Evolutionary conservation across 192 early-diverging fungal species (phyloP).

Genomic region (Entrophospora sp.): DNA sequence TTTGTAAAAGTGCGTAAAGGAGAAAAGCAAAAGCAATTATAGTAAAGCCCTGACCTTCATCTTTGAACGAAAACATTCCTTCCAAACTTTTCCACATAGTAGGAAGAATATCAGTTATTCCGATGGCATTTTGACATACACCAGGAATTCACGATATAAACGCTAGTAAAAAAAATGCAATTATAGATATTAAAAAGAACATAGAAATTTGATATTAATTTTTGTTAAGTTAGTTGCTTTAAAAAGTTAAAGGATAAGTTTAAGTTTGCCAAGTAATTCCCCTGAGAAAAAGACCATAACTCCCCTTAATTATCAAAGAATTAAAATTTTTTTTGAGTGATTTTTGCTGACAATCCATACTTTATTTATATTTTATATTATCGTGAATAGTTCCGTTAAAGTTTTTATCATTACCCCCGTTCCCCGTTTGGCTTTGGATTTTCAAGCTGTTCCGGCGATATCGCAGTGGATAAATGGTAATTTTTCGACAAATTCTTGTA

Average conservation of each 20-base stretch:
- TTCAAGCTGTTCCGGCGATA: not conserved
- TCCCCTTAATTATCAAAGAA: not conserved
- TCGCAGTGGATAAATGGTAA: not conserved
- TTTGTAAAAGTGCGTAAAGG: not conserved
- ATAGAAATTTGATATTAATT: no score
- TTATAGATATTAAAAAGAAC: no score
- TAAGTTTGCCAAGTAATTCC: not conserved
- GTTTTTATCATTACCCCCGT: slow-evolving; percentile 3
- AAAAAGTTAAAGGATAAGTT: not conserved
- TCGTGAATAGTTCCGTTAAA: not conserved
- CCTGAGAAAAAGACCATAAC: not conserved
- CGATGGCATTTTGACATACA: no score
- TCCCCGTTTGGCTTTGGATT: not conserved
- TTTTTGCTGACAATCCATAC: not conserved
- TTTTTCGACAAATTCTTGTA: slow-evolving; percentile 3
- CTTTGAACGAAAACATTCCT: no score
- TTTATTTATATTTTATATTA: not conserved
- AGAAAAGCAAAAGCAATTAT: slow-evolving; percentile 2
- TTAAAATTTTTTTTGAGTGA: not conserved
- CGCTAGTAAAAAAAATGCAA: no score
- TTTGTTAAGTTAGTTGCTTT: no score
- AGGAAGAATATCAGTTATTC: no score
- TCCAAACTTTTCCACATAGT: no score
- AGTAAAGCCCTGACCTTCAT: no score
- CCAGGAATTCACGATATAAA: no score